Base-by-base conservation (phyloP, 2,329 filamentous ascomycete genomes). In the Pleoardoris graminearum region DNA sequence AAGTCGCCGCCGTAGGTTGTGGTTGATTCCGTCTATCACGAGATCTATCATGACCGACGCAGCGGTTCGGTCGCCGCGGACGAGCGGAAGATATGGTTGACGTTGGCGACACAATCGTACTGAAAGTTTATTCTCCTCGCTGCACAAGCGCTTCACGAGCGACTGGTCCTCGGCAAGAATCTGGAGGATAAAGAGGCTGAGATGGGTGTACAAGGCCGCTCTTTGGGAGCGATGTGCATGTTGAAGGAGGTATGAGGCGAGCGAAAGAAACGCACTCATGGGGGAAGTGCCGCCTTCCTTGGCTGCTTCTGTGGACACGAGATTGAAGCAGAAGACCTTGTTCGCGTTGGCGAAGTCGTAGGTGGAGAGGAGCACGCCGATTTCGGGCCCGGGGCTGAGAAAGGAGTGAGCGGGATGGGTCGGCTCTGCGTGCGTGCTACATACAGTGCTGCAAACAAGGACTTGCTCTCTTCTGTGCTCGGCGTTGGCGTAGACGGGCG, bases 331-430 rank as follows among this genome's bases (percentile, higher is more conserved):
- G 74, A 99, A 97, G 7, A 97, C 80, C 75, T 97, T 97, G 77
- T 97, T 99, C 29, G 92, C 89, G 68, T 96, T 89, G 3, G 87
- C 86, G 70, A 97, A 97, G 71, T 97, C 94, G 70, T 97, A 99
- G 0, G 90, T 87, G 0, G 91, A 87, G 29, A 99, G 80, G 3
- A 97, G 76, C 2, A 95, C 80, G 4, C 92, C 86, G 14, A 91
- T 89, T 71, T 92, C 86, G 53, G 86, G 82, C 2, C 86, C 85
- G 1, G 94, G 94, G 60, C 91, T 95, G 60, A 41, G n/a, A 21
- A 2, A 27, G 43, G 23, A 17, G 52, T 63, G 29, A 67, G 62
- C 51, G 1, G 21, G 14, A 19, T 23, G 29, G 21, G n/a, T 50
- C n/a, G 7, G 10, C 30, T 16, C 10, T 16, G 33, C 7, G 10